A percentile compares a stretch with the other conserved stretches of the same genome.
These are phyloP conservation scores for Aspergillus quadrilineatus DNA, from an alignment of 2,329 filamentous ascomycete species.

Conservation along the genomic window DNA sequence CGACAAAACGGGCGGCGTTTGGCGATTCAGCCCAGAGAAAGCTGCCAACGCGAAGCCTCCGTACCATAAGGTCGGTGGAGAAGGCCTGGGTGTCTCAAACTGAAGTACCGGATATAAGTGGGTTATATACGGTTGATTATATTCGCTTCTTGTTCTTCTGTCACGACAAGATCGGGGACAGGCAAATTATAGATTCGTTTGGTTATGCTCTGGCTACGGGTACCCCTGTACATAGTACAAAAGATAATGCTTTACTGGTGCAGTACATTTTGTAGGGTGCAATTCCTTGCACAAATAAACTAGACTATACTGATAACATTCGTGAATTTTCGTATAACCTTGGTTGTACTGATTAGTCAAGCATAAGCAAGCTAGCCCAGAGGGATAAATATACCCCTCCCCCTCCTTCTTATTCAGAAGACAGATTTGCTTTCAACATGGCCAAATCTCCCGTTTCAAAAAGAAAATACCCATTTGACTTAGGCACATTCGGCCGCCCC, in stretches of 20 bases:
- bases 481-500: slow-evolving; percentile 36
- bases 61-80: slow-evolving; percentile 42
- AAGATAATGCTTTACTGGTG: neutral
- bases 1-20: slow-evolving; percentile 68
- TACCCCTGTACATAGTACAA: slow-evolving; percentile 8
- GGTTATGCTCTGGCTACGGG: neutral
- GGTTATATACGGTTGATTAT: slow-evolving; percentile 1
- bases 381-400: neutral
- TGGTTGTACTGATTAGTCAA: neutral
- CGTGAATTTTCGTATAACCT: neutral
- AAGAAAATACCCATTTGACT: slow-evolving; percentile 25
- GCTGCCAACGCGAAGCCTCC: slow-evolving; percentile 45
- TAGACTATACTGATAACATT: no score
- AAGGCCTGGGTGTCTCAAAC: slow-evolving; percentile 39
- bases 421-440: neutral
- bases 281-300: no score
- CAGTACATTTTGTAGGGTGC: neutral
- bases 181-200: slow-evolving; percentile 5
- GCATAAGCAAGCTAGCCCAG: no score
- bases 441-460: neutral
- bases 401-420: neutral
- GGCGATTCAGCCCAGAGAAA: slow-evolving; percentile 63
- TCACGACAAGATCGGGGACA: neutral
- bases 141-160: neutral
- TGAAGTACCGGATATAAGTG: neutral